Evolutionary conservation across 768 basidiomycete species (phyloP).

Genomic region (Auricularia heimuer): DNA sequence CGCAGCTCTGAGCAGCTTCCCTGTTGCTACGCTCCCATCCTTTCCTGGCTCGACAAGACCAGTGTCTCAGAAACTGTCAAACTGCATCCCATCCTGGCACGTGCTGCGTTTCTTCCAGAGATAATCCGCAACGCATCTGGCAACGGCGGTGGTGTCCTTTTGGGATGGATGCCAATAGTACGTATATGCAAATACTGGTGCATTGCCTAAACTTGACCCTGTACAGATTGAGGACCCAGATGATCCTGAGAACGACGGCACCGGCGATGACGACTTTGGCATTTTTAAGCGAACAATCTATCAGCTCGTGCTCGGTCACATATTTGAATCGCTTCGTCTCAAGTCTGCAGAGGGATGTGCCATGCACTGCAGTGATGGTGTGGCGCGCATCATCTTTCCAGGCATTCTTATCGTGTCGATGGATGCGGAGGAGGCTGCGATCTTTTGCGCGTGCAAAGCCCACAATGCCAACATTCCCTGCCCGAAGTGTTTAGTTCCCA

Average conservation of each 20-base stretch:
- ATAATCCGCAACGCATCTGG: constrained; percentile 23
- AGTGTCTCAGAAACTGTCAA: constrained; percentile 8
- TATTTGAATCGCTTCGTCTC: constrained; percentile 15
- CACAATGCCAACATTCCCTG: constrained; percentile 22
- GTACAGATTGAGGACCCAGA: constrained; percentile 18
- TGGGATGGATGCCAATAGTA: constrained; percentile 23
- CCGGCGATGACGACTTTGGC: constrained; percentile 17
- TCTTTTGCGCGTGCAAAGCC: constrained; percentile 18
- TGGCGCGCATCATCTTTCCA: constrained; percentile 17
- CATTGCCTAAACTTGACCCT: neutral
- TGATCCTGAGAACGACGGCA: constrained; percentile 14
- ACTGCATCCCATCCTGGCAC: constrained; percentile 22
- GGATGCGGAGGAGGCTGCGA: constrained; percentile 23
- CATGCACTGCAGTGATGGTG: constrained; percentile 15
- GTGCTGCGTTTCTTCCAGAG: constrained; percentile 18
- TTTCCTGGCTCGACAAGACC: too few relatives aligned
- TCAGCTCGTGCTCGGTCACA: constrained; percentile 16
- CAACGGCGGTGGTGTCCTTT: constrained; percentile 23
- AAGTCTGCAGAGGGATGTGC: constrained; percentile 18
- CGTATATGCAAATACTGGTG: neutral
- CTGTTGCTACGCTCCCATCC: too few relatives aligned
- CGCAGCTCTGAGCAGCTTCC: too few relatives aligned
- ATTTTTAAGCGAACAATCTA: constrained; percentile 22
- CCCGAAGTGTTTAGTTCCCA: constrained; percentile 20
- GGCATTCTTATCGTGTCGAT: constrained; percentile 22